phyloP scores from a whole-genome alignment of 345 rosid species.

The Lepidium sativum region DNA sequence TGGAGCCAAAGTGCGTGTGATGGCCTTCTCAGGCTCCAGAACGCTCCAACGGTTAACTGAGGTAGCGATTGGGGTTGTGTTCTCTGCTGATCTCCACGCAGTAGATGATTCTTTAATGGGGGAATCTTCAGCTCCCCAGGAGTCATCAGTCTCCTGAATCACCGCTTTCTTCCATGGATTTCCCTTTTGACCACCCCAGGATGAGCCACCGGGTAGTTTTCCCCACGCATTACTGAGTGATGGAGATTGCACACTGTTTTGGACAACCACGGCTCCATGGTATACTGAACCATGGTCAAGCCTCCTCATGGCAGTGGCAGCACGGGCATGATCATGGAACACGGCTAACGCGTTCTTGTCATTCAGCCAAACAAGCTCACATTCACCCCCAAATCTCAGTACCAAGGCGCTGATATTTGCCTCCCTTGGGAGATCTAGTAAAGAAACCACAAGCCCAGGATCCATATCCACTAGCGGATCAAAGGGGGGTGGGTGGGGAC shows the following conservation, averaged over 20 bases:
- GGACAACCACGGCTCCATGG: conserved; percentile 59
- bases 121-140: conserved; percentile 54
- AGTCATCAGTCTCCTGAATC: conserved; percentile 53
- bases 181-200: conserved; percentile 31
- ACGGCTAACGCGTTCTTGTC: conserved; percentile 93
- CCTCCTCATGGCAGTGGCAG: conserved; percentile 99
- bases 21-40: conserved; percentile 40
- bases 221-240: conserved; percentile 57
- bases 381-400: conserved; percentile 91
- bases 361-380: conserved; percentile 87
- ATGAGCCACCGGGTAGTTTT: conserved; percentile 14
- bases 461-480: conserved; percentile 92
- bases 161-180: conserved; percentile 91
- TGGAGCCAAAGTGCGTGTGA: conserved; percentile 27
- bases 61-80: conserved; percentile 39
- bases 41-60: conserved; percentile 64
- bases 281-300: conserved; percentile 83
- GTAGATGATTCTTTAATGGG: conserved; percentile 26
- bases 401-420: conserved; percentile 75
- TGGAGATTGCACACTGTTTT: conserved; percentile 32
- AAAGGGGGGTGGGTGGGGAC: conserved; percentile 47
- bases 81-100: conserved; percentile 41
- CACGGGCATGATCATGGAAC: conserved; percentile 81
- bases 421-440: conserved; percentile 85
- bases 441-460: conserved; percentile 84